Evolutionary conservation across 2,329 filamentous ascomycete species (phyloP), one percentile per base, ranked within the genome.

Genomic region (Sporothrix brunneoviolacea): DNA sequence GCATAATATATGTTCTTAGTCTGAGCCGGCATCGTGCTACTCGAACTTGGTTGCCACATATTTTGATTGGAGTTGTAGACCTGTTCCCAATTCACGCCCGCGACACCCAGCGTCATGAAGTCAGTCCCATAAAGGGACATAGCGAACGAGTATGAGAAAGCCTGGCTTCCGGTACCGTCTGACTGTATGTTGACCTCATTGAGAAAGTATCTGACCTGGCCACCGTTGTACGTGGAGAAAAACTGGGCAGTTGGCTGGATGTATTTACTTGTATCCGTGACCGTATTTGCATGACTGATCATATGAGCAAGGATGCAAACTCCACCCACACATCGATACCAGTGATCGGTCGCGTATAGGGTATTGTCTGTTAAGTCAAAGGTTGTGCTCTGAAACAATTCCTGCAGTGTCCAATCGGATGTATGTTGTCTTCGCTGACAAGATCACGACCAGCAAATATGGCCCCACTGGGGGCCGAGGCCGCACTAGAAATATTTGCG

Each of bases 31-130:
- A 35, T 46, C 1, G 43, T 18, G 21, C 12, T 8, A 33, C 21
- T 27, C 32, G 36, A 10, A 33, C 43, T 37, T 4, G 43, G 43
- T 33, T 46, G 43, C 43, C 43, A 46, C 13, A 46, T 33, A 13
- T 46, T 46, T 30, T 46, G 43, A 12, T 22, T 21, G 8, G 43
- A 46, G 13, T 21, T 22, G 22, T 46, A 46, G 21, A 46, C 43
- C 43, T 46, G 43, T 21, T 46, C 43, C 43, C 43, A 46, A 33
- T 46, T 46, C 18, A 46, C 43, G n/a, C 32, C 43, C 4, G 43
- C 21, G 15, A 46, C 43, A 15, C 43, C 43, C 4, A 46, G 21
- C 4, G 43, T 16, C 43, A 46, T 46, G 13, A 46, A 46, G 15
- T 46, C 43, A 9, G 43, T 46, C 18, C 43, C 43, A 12, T 46